phyloP scores from a whole-genome alignment of 352 stramenopile genomes.

The Pythium graminicola region DNA sequence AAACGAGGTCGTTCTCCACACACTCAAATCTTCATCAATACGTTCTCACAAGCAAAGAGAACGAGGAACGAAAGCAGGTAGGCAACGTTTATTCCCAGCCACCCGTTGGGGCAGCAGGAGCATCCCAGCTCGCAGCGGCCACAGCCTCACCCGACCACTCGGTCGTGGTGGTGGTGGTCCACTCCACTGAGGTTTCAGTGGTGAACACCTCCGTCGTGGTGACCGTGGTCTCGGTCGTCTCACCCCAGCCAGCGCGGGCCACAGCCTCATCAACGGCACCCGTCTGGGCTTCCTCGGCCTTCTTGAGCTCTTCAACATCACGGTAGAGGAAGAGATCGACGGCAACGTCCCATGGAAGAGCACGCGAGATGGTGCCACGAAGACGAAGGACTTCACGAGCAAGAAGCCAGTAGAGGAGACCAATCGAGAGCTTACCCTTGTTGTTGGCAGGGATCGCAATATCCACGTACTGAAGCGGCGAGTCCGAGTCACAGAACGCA shows the following conservation, averaged over 20 bases:
- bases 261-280: slow-evolving; percentile 72
- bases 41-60: slow-evolving; percentile 18
- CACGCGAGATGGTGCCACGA: slow-evolving; percentile 93
- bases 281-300: slow-evolving; percentile 95
- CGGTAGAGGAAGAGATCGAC: slow-evolving; percentile 99
- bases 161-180: slow-evolving; percentile 44
- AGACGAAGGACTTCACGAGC: slow-evolving; percentile 98
- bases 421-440: slow-evolving; percentile 99
- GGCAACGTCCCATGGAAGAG: slow-evolving; percentile 95
- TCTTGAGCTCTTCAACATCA: slow-evolving; percentile 99
- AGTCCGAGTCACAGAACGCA: slow-evolving; percentile 99
- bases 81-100: slow-evolving; percentile 74
- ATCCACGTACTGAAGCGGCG: slow-evolving; percentile 98
- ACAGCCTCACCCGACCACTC: slow-evolving; percentile 78
- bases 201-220: slow-evolving; percentile 21
- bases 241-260: slow-evolving; percentile 63
- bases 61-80: slow-evolving; percentile 20
- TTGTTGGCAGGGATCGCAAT: slow-evolving; percentile 99
- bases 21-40: slow-evolving; percentile 15
- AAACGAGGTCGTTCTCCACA: not conserved
- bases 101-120: slow-evolving; percentile 38
- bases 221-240: slow-evolving; percentile 56
- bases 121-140: slow-evolving; percentile 43
- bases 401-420: slow-evolving; percentile 99
- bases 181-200: slow-evolving; percentile 50